Base-by-base conservation (phyloP, 1,284 basidiomycete genomes). In the Irpex lacteus region DNA sequence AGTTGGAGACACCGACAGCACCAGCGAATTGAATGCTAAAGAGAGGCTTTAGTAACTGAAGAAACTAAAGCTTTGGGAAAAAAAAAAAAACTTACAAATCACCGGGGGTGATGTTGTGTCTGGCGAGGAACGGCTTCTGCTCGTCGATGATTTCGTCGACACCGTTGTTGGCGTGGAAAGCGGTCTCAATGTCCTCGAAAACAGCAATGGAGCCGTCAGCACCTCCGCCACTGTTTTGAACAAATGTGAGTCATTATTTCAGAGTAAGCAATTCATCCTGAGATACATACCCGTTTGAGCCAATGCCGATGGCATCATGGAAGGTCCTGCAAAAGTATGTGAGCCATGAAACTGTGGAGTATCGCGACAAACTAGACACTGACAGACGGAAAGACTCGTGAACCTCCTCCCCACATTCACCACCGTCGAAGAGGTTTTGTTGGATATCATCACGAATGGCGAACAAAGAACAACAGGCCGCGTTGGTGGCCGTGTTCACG, bases 221-320 rank as follows among this genome's bases (percentile, higher is more conserved):
- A 19, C 74, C 73, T 57, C 70, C 71, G 7, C 73, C 72, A 36
- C 71, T 68, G n/a, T 58, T 44, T 26, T 19, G 52, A 18, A 47
- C 49, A 26, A 44, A 21, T 47, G 59, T 52, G 57, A 37, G 13
- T 18, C n/a, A n/a, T 36, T 9, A 13, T 7, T 59, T 34, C 53
- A 19, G 15, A 11, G 21, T 50, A 32, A 19, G 15, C 21, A 56
- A 18, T 26, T 34, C 26, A 26, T 15, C 5, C 40, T n/a, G 19
- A 32, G 18, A n/a, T 38, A 60, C 47, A 26, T 53, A 60, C 63
- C 65, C 68, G 58, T 4, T 8, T 49, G 18, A 37, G 7, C 57
- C 70, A 62, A 75, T 78, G 3, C 77, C 80, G 60, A 80, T 79
- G 47, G 77, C 79, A 61, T 82, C 80, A 69, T 82, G 80, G 74